Conservation (phyloP, 2,329 filamentous ascomycete genomes). For the Beauveria asiatica region DNA sequence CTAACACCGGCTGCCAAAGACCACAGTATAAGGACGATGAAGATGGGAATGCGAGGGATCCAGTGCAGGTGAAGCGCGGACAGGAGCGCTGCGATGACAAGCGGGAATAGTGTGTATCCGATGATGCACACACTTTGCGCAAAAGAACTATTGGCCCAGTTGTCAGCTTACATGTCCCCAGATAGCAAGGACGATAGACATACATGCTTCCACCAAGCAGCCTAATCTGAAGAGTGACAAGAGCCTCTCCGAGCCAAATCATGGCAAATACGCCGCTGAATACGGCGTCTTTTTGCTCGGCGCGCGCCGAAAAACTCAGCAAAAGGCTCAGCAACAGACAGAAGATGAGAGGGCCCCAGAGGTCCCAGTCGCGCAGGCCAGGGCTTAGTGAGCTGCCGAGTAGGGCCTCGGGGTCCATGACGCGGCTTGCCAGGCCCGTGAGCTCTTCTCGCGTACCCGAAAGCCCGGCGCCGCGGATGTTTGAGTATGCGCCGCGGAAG, state of each 20-base stretch:
- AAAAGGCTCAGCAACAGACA: constrained; percentile 82
- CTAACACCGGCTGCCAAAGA: constrained; percentile 91
- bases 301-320: constrained; percentile 71
- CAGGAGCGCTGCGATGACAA: constrained; percentile 85
- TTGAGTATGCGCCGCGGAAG: constrained; percentile 53
- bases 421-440: constrained; percentile 50
- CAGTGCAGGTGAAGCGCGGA: constrained; percentile 73
- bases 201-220: constrained; percentile 94
- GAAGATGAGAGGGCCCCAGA: constrained; percentile 95
- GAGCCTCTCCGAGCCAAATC: constrained; percentile 93
- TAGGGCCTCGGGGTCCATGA: constrained; percentile 55
- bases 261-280: constrained; percentile 96
- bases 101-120: constrained; percentile 93
- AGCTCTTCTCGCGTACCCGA: constrained; percentile 54
- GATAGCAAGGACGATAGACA: constrained; percentile 30
- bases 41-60: constrained; percentile 82
- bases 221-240: constrained; percentile 97
- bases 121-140: constrained; percentile 97
- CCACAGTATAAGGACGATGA: constrained; percentile 82
- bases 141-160: constrained; percentile 61
- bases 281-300: constrained; percentile 75
- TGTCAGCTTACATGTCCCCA: constrained; percentile 15
- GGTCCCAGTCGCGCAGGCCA: constrained; percentile 89
- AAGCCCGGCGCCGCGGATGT: constrained; percentile 49
- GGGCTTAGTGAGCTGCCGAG: constrained; percentile 72